phyloP scores from a whole-genome alignment of 352 stramenopile genomes.

The Pythium graminicola region DNA sequence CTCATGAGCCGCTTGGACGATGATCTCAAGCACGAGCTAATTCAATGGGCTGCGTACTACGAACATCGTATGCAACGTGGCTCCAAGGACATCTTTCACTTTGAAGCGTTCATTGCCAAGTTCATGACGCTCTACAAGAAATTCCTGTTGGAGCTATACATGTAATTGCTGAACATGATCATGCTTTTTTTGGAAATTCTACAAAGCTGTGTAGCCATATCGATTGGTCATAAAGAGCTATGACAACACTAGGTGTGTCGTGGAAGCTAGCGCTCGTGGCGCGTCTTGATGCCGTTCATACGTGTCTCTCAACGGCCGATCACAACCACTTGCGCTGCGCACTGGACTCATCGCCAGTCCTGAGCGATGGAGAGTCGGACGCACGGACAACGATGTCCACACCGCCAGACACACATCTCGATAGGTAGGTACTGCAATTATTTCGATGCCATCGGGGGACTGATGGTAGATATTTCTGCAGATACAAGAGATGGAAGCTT shows the following conservation, averaged over 20 bases:
- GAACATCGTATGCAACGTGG: constrained; percentile 94
- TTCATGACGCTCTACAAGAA: constrained; percentile 99
- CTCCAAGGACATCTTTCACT: constrained; percentile 99
- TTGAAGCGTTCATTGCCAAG: constrained; percentile 99
- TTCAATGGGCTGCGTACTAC: constrained; percentile 81
- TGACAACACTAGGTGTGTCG: neutral
- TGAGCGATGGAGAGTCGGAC: neutral
- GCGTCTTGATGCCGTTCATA: constrained; percentile 11
- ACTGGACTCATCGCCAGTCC: neutral
- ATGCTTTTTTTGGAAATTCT: constrained; percentile 4
- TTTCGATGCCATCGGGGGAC: neutral
- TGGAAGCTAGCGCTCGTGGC: constrained; percentile 20
- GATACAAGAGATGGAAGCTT: constrained; percentile 67
- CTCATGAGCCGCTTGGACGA: constrained; percentile 94
- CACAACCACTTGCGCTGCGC: neutral
- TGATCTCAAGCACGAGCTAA: constrained; percentile 93
- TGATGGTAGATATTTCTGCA: constrained; percentile 5
- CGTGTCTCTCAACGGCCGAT: constrained; percentile 10
- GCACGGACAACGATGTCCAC: neutral
- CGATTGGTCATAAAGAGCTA: constrained; percentile 19
- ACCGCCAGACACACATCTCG: constrained; percentile 28
- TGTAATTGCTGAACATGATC: constrained; percentile 31
- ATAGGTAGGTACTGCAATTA: constrained; percentile 25
- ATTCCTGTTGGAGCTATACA: constrained; percentile 94
- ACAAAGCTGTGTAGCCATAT: constrained; percentile 4